Evolutionary conservation across 2,329 filamentous ascomycete species (phyloP).

Genomic region (Exophiala mesophila): DNA sequence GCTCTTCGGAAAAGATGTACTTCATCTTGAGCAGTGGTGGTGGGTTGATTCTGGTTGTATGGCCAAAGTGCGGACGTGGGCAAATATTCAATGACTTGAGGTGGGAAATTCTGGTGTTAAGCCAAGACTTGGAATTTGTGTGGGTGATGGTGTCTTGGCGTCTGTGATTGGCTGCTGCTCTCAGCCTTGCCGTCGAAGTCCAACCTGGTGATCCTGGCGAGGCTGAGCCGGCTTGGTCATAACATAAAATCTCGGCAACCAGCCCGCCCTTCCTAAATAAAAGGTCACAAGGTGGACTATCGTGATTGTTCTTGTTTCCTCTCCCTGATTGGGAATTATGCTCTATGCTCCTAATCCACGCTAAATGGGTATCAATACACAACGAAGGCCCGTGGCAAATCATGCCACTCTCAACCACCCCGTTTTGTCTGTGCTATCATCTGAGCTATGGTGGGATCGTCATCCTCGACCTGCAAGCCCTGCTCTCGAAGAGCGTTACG

Average conservation of each 20-base stretch:
- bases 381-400: too few species aligned
- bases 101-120: not conserved
- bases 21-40: constrained; percentile 72
- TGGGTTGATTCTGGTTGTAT: constrained; percentile 29
- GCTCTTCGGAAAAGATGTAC: constrained; percentile 99
- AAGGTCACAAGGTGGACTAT: too few species aligned
- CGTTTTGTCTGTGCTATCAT: constrained; percentile 19
- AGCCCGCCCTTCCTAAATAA: too few species aligned
- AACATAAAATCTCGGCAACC: too few species aligned
- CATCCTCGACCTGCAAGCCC: constrained; percentile 35
- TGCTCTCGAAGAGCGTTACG: constrained; percentile 65
- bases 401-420: constrained; percentile 4
- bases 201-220: too few species aligned
- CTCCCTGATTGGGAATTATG: too few species aligned
- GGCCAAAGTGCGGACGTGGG: constrained; percentile 5
- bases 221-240: too few species aligned
- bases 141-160: not conserved
- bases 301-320: too few species aligned
- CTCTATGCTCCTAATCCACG: too few species aligned
- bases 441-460: constrained; percentile 48
- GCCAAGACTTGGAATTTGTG: constrained; percentile 3
- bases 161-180: not conserved
- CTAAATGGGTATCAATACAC: too few species aligned
- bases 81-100: constrained; percentile 1
- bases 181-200: constrained; percentile 1